Percentiles rank a stretch among this genome's conserved stretches.
phyloP scores from a whole-genome alignment of 495 filamentous ascomycete genomes.

The Penicillium waksmanii region DNA sequence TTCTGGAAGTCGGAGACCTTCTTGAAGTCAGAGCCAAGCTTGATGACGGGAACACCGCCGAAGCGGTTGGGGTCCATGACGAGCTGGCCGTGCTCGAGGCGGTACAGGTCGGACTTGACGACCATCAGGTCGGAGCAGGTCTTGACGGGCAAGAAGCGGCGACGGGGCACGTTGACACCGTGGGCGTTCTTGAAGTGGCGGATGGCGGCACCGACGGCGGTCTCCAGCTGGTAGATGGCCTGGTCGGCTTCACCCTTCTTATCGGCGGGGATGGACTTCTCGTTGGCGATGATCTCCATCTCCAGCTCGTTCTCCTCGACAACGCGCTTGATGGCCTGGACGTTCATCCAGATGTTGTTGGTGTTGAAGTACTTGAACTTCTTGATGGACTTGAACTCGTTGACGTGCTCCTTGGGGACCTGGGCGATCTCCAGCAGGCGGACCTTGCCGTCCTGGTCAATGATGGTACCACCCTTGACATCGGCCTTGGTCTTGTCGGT shows the following conservation, averaged over 20 bases:
- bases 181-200: constrained; percentile 98
- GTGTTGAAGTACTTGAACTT: constrained; percentile 99
- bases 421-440: constrained; percentile 98
- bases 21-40: constrained; percentile 99
- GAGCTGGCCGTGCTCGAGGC: constrained; percentile 98
- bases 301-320: constrained; percentile 98
- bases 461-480: constrained; percentile 99
- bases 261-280: constrained; percentile 96
- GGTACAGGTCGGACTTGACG: constrained; percentile 99
- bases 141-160: constrained; percentile 99
- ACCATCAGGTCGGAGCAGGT: constrained; percentile 99
- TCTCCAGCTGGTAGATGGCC: constrained; percentile 97
- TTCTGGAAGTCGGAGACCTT: constrained; percentile 99
- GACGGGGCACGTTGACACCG: constrained; percentile 97
- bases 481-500: constrained; percentile 99
- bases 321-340: constrained; percentile 96
- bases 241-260: constrained; percentile 99
- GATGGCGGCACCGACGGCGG: constrained; percentile 96
- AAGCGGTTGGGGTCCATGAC: constrained; percentile 95
- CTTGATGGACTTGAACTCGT: constrained; percentile 99
- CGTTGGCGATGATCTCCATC: constrained; percentile 99
- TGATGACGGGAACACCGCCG: constrained; percentile 98
- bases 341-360: constrained; percentile 99
- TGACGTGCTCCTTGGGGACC: constrained; percentile 99
- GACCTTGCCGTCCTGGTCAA: constrained; percentile 96